Evolutionary conservation across 2,329 filamentous ascomycete species (phyloP).

Genomic region (Byssothecium circinans): DNA sequence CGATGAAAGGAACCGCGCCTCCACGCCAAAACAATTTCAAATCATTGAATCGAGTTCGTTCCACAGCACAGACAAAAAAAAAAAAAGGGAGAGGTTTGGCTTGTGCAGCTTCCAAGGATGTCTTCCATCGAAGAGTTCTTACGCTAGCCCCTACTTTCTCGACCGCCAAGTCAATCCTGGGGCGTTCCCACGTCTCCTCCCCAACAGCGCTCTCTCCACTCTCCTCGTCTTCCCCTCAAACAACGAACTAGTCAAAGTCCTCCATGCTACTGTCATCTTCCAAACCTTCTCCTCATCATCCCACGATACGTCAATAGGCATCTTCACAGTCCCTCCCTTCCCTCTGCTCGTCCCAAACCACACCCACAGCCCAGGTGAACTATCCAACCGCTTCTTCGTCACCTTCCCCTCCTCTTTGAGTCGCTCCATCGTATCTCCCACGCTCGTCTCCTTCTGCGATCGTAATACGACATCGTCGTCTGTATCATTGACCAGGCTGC

Average conservation of each 20-base stretch:
- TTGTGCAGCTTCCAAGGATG: no score
- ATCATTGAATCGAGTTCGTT: no score
- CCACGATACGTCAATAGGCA: slow-evolving; percentile 19
- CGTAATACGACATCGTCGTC: slow-evolving; percentile 4
- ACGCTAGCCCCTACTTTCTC: no score
- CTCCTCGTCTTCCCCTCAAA: slow-evolving; percentile 17
- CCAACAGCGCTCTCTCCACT: neutral
- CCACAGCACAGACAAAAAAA: no score
- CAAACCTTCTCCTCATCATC: slow-evolving; percentile 18
- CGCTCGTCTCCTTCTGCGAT: slow-evolving; percentile 11
- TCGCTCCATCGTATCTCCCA: slow-evolving; percentile 14
- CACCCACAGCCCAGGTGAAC: slow-evolving; percentile 18
- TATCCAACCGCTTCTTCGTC: slow-evolving; percentile 18
- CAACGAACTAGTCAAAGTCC: slow-evolving; percentile 16
- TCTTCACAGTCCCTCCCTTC: slow-evolving; percentile 11
- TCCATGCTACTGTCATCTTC: slow-evolving; percentile 26
- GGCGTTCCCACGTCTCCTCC: neutral
- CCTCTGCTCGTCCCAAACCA: slow-evolving; percentile 17
- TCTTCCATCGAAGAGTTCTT: no score
- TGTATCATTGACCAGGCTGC: slow-evolving; percentile 4
- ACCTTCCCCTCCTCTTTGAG: slow-evolving; percentile 13
- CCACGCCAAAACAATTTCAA: no score
- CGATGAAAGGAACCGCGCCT: no score
- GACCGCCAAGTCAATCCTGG: neutral
- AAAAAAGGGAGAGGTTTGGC: no score